Base-by-base conservation (phyloP, 2,329 filamentous ascomycete genomes). In the Apiospora kogelbergensis region DNA sequence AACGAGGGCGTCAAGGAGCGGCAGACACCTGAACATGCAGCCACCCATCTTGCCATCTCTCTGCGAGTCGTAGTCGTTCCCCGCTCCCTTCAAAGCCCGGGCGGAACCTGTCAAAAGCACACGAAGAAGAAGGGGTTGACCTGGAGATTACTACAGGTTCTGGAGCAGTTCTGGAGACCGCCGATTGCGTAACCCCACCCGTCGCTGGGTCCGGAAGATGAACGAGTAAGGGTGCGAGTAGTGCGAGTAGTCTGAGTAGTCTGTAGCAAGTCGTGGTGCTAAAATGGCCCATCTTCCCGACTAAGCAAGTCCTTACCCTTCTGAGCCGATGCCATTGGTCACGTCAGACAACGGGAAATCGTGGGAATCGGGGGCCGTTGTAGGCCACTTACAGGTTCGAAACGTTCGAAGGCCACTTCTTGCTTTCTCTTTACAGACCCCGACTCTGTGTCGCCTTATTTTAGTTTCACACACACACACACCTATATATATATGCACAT, bases 141-240 rank as follows among this genome's bases (percentile, higher is more conserved):
- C 33, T 33, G 33, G 48, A 57, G 48, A 57, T 57, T 57, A 57
- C 48, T 57, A 17, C 17, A 57, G 48, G 45, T 46, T 33, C 33
- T 57, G 48, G 48, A 57, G 48, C n/a, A n/a, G n/a, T n/a, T n/a
- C 46, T 57, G 48, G 48, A 57, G 48, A 57, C 48, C 48, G 26
- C 48, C 48, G 48, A 33, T 57, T 57, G 26, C 48, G 48, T 33
- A 7, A 57, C 48, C 48, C 48, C 48, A 57, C 48, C 48, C 48
- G 22, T 33, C 17, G 48, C 30, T 57, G 48, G 48, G 48, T 57
- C 48, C 48, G 45, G 7, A 33, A 24, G 48, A 33, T 6, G 15
- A 57, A 20, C 48, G 48, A 57, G 48, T n/a, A 57, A 33, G 40
- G 40, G 37, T 40, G 13, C 9, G 9, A 15, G 40, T 15, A 42